phyloP scores from a whole-genome alignment of 139 green algal species.

The Yamagishiella unicocca region DNA sequence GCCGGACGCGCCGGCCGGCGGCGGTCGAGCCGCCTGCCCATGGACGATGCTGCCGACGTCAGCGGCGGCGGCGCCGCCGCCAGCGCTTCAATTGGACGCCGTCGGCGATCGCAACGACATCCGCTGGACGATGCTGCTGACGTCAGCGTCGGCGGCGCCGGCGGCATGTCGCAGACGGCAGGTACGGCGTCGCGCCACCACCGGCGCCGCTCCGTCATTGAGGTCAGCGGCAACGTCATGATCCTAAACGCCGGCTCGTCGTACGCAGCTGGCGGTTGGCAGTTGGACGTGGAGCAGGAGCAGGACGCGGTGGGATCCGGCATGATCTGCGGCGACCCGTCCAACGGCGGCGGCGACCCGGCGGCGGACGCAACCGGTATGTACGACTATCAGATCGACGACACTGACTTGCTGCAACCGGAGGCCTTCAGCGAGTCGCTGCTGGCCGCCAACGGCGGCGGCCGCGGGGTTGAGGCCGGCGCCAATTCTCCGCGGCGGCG shows the following conservation, averaged over 20 bases:
- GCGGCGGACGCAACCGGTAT: too few species aligned
- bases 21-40: background rate
- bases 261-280: slow-evolving; percentile 6
- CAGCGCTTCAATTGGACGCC: background rate
- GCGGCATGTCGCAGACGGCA: background rate
- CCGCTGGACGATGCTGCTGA: background rate
- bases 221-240: slow-evolving; percentile 35
- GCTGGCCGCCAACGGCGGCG: too few species aligned
- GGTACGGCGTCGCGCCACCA: background rate
- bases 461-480: too few species aligned
- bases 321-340: too few species aligned
- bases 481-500: background rate
- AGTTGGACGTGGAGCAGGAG: background rate
- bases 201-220: slow-evolving; percentile 31
- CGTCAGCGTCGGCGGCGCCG: background rate
- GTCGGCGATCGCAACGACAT: background rate
- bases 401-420: too few species aligned
- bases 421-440: too few species aligned
- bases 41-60: too few species aligned
- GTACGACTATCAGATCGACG: too few species aligned
- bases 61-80: background rate
- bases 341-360: too few species aligned
- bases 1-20: background rate
- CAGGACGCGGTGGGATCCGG: too few species aligned
- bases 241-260: slow-evolving; percentile 1